These are phyloP conservation scores for Microcyclosporella mali DNA, from an alignment of 2,329 filamentous ascomycete genomes.

Conservation along the genomic window DNA sequence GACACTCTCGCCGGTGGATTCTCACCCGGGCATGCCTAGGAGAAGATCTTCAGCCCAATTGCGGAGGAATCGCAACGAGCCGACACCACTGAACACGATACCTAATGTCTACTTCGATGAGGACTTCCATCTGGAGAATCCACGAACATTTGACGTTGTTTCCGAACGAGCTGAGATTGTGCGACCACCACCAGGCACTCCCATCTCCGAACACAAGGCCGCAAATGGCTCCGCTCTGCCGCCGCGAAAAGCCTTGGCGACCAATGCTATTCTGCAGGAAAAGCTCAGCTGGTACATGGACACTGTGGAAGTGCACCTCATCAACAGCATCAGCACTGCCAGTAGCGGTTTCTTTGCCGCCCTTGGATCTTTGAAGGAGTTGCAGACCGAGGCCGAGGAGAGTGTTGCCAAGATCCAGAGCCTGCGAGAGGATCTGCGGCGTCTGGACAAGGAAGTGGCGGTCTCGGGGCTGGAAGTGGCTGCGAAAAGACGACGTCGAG, in stretches of 20 bases:
- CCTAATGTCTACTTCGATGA: conserved; percentile 92
- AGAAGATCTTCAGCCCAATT: conserved; percentile 46
- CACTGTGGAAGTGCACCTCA: conserved; percentile 93
- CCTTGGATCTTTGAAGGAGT: conserved; percentile 78
- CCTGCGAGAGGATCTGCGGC: conserved; percentile 69
- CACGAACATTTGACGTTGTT: conserved; percentile 90
- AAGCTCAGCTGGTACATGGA: conserved; percentile 99
- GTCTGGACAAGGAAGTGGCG: conserved; percentile 81
- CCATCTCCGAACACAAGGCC: conserved; percentile 41
- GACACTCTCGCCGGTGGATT: conserved; percentile 41
- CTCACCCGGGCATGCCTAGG: conserved; percentile 38
- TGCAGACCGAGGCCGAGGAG: conserved; percentile 86
- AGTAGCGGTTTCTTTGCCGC: conserved; percentile 96
- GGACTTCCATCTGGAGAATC: conserved; percentile 91
- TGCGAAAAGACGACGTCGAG: conserved; percentile 69
- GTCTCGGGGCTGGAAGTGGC: conserved; percentile 78
- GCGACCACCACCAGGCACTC: conserved; percentile 53
- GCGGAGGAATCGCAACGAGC: conserved; percentile 60
- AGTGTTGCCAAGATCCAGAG: conserved; percentile 82
- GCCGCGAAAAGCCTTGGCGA: conserved; percentile 77
- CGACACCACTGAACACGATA: conserved; percentile 85
- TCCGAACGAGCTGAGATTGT: conserved; percentile 96
- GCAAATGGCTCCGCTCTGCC: conserved; percentile 49
- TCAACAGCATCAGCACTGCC: conserved; percentile 90
- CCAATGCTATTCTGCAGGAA: conserved; percentile 94